Evolutionary conservation across 1,284 basidiomycete genomes (phyloP), one percentile per base, ranked within the genome.

Genomic region (Malassezia japonica): DNA sequence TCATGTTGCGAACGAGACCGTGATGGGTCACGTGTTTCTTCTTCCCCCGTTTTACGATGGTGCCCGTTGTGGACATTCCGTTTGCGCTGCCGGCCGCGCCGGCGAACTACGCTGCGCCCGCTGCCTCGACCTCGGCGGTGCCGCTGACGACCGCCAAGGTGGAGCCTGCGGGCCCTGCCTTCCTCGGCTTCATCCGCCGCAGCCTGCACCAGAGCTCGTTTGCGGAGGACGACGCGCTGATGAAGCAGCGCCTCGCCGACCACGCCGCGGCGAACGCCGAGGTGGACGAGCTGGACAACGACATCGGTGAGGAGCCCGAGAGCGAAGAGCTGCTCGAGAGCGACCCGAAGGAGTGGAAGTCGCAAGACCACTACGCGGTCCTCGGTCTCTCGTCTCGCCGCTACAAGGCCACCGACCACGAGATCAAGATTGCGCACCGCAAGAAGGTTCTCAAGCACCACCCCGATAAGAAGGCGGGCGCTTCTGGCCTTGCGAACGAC

Each of bases 261-360:
- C 56, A 50, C 60, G 81, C 77, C 7, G 78, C 78, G 39, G 78
- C 78, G 20, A 75, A 77, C 13, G 80, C 79, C 46, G 80, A 79
- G 21, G 84, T 85, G 55, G 90, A 89, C 71, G 74, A 75, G 44
- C 89, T 94, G 76, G 67, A 67, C 49, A 82, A 85, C 16, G 89
- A 89, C 38, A 84, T 96, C 7, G 90, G 90, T 5, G 87, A 92
- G 55, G 94, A 98, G 76, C 78, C 83, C 55, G 94, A 98, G 77
- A 76, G 80, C 29, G 77, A 79, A 9, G 83, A 84, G 23, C 70
- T 91, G 42, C 76, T 92, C 39, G 75, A 77, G 27, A 77, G 83
- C 16, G 94, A 98, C 78, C 87, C 92, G 15, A 96, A 95, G 75
- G 90, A 95, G 74, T 98, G 92, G 92, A 98, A 98, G 87, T 88